Conservation (phyloP, 1,139 yeast species). For the Pichia sp. region DNA sequence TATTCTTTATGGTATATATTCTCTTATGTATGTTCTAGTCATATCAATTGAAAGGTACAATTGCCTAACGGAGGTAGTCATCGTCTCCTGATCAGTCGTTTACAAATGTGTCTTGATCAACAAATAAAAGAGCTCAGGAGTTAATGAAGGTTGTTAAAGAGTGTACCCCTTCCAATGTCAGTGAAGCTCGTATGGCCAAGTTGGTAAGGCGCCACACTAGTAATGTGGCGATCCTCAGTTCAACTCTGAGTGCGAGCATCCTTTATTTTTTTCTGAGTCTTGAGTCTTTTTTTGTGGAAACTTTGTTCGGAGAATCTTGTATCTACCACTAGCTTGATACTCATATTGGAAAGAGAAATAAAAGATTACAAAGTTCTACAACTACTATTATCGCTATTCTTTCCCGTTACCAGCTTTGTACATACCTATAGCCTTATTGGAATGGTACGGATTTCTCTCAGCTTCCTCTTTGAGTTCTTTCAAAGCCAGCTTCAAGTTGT, state of each 20-base stretch:
- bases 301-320: background rate
- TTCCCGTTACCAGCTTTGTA: slow-evolving; percentile 12
- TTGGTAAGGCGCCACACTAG: slow-evolving; percentile 26
- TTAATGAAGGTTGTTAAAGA: too few relatives aligned
- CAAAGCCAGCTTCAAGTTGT: slow-evolving; percentile 55
- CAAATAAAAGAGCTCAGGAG: too few relatives aligned
- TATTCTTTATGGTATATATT: too few relatives aligned
- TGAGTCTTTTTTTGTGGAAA: background rate
- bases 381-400: background rate
- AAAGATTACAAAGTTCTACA: background rate
- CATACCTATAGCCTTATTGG: slow-evolving; percentile 20
- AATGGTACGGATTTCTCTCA: slow-evolving; percentile 21
- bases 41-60: too few relatives aligned
- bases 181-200: slow-evolving; percentile 23
- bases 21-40: too few relatives aligned
- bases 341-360: background rate
- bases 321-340: background rate
- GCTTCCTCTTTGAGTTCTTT: slow-evolving; percentile 52
- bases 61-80: too few relatives aligned
- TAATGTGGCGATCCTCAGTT: slow-evolving; percentile 26
- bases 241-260: slow-evolving; percentile 24
- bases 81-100: too few relatives aligned
- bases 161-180: too few relatives aligned
- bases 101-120: too few relatives aligned
- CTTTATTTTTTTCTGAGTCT: background rate